Conservation (phyloP, 2,329 filamentous ascomycete species). For the Saccharata proteae region DNA sequence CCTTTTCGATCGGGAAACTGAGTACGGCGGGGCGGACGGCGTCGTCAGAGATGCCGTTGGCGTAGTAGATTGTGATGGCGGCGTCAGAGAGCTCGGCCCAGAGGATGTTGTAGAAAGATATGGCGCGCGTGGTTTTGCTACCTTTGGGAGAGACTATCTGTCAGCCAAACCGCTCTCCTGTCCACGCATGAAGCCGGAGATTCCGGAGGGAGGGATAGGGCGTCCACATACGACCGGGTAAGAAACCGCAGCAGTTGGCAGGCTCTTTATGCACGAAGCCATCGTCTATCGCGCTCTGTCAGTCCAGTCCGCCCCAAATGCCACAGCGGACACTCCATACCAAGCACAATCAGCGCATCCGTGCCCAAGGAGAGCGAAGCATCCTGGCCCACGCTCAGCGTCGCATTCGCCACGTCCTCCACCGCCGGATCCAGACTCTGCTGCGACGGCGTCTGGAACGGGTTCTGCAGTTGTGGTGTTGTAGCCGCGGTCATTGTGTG, state of each 20-base stretch:
- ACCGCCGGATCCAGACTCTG: background rate
- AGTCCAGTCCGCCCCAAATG: background rate
- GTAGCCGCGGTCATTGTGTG: too few species aligned
- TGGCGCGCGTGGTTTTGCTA: slow-evolving; percentile 41
- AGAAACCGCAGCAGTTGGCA: slow-evolving; percentile 44
- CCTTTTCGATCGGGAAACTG: slow-evolving; percentile 47
- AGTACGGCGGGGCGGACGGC: slow-evolving; percentile 49
- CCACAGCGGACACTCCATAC: slow-evolving; percentile 29
- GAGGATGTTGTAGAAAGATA: slow-evolving; percentile 74
- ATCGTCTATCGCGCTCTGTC: slow-evolving; percentile 36
- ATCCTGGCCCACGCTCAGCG: slow-evolving; percentile 43
- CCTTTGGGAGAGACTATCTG: slow-evolving; percentile 18
- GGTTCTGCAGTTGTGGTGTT: too few species aligned
- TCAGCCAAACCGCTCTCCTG: background rate
- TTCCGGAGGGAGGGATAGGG: background rate
- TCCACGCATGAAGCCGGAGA: background rate
- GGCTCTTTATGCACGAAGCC: slow-evolving; percentile 36
- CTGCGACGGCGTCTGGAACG: background rate
- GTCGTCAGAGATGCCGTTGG: slow-evolving; percentile 43
- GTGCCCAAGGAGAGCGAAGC: slow-evolving; percentile 48
- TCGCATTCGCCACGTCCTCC: slow-evolving; percentile 17
- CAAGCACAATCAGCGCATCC: slow-evolving; percentile 47
- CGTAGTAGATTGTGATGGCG: slow-evolving; percentile 61
- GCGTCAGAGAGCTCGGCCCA: slow-evolving; percentile 57
- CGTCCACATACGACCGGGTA: slow-evolving; percentile 34